A percentile compares a stretch with the other conserved stretches of the same genome.
phyloP scores from a whole-genome alignment of 2,329 filamentous ascomycete genomes.

The Coniochaeta prunicola region DNA sequence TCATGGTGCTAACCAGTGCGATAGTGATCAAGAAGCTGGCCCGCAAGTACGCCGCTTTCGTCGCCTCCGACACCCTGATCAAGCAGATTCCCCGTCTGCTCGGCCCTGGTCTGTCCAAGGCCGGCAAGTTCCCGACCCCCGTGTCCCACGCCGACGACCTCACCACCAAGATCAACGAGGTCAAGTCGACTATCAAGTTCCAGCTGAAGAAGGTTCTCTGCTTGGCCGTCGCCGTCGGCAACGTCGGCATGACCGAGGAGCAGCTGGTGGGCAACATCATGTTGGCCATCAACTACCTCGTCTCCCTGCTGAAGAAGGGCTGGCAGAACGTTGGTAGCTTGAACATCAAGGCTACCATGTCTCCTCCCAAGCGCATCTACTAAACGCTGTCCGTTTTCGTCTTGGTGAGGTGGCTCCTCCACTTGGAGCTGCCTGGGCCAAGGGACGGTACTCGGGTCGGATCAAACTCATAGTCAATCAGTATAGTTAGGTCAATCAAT shows the following conservation, averaged over 20 bases:
- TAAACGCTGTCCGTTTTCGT: conserved; percentile 40
- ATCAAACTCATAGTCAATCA: not conserved
- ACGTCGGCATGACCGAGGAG: conserved; percentile 95
- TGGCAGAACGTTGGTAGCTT: conserved; percentile 99
- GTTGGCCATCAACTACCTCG: conserved; percentile 99
- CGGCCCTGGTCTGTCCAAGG: conserved; percentile 96
- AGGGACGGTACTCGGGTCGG: not conserved
- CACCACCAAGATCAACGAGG: conserved; percentile 90
- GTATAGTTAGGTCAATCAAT: not conserved
- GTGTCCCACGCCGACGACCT: conserved; percentile 97
- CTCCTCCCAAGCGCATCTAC: conserved; percentile 95
- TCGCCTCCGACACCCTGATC: conserved; percentile 95
- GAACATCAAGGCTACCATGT: conserved; percentile 99
- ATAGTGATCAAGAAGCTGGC: conserved; percentile 97
- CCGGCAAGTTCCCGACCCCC: conserved; percentile 99
- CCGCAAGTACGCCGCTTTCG: conserved; percentile 99
- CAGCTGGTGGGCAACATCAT: conserved; percentile 98
- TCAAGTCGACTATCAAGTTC: conserved; percentile 99
- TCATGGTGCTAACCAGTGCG: not conserved
- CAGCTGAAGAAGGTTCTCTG: conserved; percentile 99
- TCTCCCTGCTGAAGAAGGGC: conserved; percentile 99
- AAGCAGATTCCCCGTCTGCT: conserved; percentile 99
- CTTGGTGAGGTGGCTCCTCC: not conserved
- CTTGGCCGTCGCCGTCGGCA: conserved; percentile 98
- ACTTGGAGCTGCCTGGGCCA: not conserved